These are phyloP conservation scores for Pyrenophora graminea DNA, from an alignment of 2,329 filamentous ascomycete genomes.

Conservation along the genomic window DNA sequence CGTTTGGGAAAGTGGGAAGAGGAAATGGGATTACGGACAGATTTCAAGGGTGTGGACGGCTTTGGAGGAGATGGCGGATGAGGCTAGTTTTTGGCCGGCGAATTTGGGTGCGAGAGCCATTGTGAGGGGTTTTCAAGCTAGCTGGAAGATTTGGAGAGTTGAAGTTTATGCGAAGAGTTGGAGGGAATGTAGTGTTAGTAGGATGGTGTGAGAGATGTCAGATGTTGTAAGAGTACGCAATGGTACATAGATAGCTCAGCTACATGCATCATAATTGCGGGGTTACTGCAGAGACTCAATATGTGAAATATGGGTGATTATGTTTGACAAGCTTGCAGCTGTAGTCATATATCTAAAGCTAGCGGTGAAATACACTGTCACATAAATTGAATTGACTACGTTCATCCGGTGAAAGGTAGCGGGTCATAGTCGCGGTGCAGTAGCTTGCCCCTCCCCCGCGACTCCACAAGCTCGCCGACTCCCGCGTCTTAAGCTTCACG, in stretches of 20 bases:
- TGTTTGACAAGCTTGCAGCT: background rate
- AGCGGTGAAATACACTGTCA: no score
- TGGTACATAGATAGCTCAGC: no score
- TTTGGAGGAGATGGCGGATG: conserved; percentile 46
- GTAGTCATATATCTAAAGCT: background rate
- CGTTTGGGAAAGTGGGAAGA: background rate
- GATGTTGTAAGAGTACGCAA: no score
- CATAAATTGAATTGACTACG: no score
- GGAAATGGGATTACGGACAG: conserved; percentile 45
- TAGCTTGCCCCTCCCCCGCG: conserved; percentile 18
- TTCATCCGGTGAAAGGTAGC: background rate
- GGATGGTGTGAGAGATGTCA: no score
- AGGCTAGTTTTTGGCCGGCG: conserved; percentile 71
- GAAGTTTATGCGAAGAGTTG: no score
- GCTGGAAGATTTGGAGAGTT: no score
- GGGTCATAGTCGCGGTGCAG: background rate
- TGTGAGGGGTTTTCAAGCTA: background rate
- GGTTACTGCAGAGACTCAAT: no score
- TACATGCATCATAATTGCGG: no score
- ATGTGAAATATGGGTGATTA: no score
- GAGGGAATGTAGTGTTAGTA: no score
- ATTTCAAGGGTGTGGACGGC: conserved; percentile 59
- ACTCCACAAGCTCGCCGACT: conserved; percentile 17
- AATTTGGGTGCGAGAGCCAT: conserved; percentile 82
- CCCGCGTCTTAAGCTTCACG: conserved; percentile 21